Percentiles rank a stretch among this genome's conserved stretches.
Evolutionary conservation across 768 basidiomycete genomes (phyloP).

Genomic region (Tulasnella sp.): DNA sequence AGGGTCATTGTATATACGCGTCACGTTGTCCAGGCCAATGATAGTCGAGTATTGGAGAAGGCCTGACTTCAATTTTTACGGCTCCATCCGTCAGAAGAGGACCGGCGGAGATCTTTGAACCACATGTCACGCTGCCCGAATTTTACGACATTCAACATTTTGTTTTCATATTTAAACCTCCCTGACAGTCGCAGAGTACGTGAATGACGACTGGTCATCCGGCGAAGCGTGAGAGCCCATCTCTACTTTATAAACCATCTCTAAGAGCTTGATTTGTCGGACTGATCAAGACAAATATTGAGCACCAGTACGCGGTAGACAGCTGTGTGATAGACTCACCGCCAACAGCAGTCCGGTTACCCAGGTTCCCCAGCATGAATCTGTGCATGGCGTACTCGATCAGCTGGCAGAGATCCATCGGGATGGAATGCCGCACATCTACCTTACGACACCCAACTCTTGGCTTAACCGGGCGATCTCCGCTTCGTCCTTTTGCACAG

Average conservation of each 20-base stretch:
- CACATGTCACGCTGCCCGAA: too few species aligned
- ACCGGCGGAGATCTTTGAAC: too few species aligned
- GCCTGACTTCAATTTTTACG: too few species aligned
- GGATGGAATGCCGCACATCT: constrained; percentile 19
- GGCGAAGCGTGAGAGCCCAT: neutral
- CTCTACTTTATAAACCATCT: constrained; percentile 7
- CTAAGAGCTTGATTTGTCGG: constrained; percentile 13
- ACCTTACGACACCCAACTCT: constrained; percentile 63
- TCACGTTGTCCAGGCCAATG: too few species aligned
- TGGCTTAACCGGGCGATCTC: constrained; percentile 45
- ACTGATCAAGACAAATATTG: neutral
- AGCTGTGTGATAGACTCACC: neutral
- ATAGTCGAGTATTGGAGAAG: too few species aligned
- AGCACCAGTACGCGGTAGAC: neutral
- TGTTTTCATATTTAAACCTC: too few species aligned
- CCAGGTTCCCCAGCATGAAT: constrained; percentile 10
- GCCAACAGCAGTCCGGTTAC: constrained; percentile 9
- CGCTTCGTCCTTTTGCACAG: constrained; percentile 43
- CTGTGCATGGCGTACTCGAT: neutral
- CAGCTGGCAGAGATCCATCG: too few species aligned
- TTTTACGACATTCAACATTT: too few species aligned
- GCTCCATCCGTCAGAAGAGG: too few species aligned
- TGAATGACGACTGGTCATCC: too few species aligned
- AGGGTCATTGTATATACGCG: too few species aligned
- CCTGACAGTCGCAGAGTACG: too few species aligned